phyloP scores from a whole-genome alignment of 1,139 yeast genomes.

The Suhomyces bokatorum region DNA sequence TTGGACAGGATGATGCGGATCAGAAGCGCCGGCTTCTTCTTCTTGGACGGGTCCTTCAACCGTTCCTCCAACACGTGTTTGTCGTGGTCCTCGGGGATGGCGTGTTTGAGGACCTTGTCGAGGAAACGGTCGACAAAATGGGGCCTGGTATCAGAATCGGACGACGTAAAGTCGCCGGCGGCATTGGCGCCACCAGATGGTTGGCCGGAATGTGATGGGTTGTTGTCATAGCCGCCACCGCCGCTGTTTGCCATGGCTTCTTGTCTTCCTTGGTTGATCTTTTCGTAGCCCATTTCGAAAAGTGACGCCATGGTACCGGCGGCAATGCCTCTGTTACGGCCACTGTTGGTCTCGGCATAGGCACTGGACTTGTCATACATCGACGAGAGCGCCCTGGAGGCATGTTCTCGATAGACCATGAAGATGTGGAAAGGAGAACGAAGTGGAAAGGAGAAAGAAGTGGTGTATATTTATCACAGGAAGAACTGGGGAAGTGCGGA shows the following conservation, averaged over 20 bases:
- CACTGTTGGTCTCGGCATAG: slow-evolving; percentile 32
- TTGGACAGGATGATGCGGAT: slow-evolving; percentile 50
- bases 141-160: slow-evolving; percentile 17
- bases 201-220: no score
- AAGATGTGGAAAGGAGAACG: not conserved
- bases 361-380: slow-evolving; percentile 20
- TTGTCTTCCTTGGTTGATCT: slow-evolving; percentile 19
- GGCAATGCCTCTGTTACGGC: slow-evolving; percentile 49
- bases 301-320: slow-evolving; percentile 62
- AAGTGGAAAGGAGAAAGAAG: not conserved
- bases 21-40: slow-evolving; percentile 50
- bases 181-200: not conserved
- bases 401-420: slow-evolving; percentile 10
- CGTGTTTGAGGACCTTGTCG: slow-evolving; percentile 50
- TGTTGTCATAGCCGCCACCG: slow-evolving; percentile 1
- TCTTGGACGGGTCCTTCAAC: slow-evolving; percentile 47
- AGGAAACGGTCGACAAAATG: slow-evolving; percentile 62
- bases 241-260: not conserved
- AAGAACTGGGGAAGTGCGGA: not conserved
- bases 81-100: slow-evolving; percentile 51
- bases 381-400: slow-evolving; percentile 15
- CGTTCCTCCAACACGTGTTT: slow-evolving; percentile 45
- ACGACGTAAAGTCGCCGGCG: not conserved
- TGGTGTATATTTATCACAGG: no score
- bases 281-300: slow-evolving; percentile 55